Evolutionary conservation across 768 basidiomycete genomes (phyloP).

Genomic region (Lepiota brunneoincarnata): DNA sequence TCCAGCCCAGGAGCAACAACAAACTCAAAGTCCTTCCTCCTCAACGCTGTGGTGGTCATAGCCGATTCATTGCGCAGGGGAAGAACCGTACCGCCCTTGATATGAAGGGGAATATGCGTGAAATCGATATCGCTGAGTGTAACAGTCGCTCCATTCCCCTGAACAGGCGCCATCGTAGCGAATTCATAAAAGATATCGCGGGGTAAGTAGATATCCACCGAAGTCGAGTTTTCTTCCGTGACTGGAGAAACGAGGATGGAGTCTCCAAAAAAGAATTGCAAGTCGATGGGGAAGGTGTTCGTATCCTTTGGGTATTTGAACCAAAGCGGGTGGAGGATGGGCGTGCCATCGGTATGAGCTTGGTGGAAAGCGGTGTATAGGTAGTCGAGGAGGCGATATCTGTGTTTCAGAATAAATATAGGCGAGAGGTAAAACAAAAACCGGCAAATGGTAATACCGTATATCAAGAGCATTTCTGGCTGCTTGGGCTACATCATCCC

Average conservation of each 20-base stretch:
- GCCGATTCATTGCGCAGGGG: conserved; percentile 53
- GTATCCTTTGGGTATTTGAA: conserved; percentile 66
- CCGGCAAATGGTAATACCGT: conserved; percentile 34
- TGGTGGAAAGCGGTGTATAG: conserved; percentile 69
- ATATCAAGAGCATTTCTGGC: conserved; percentile 60
- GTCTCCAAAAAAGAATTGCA: conserved; percentile 69
- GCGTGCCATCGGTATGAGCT: conserved; percentile 55
- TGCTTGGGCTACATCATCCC: conserved; percentile 54
- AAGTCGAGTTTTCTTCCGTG: conserved; percentile 55
- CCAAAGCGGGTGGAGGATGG: conserved; percentile 62
- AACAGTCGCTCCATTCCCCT: conserved; percentile 42
- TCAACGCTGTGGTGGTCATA: conserved; percentile 59
- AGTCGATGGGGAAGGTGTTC: conserved; percentile 56
- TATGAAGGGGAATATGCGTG: conserved; percentile 60
- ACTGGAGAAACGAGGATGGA: conserved; percentile 70
- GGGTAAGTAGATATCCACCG: conserved; percentile 61
- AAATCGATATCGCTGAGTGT: conserved; percentile 46
- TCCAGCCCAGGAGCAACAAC: conserved; percentile 55
- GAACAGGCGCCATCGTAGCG: conserved; percentile 42
- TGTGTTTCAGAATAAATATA: conserved; percentile 17
- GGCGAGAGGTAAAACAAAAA: background rate
- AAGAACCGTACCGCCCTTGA: conserved; percentile 56
- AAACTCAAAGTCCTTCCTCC: conserved; percentile 56
- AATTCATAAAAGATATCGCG: conserved; percentile 68
- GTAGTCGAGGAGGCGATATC: conserved; percentile 70